Evolutionary conservation across 75 land plant species (phyloP).

Genomic region (Cupressus sempervirens): DNA sequence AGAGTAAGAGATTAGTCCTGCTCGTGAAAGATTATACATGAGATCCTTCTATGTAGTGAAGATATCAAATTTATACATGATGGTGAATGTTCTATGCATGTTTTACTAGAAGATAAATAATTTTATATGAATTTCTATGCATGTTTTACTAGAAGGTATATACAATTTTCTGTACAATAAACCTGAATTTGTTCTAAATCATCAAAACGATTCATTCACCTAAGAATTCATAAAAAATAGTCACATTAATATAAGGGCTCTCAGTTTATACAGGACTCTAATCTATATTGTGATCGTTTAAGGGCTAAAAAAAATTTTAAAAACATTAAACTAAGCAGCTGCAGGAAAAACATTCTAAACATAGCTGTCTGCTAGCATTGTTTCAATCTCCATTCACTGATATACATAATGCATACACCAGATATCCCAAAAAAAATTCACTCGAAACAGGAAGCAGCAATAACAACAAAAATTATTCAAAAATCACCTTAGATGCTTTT

Average conservation of each 20-base stretch:
- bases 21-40: not conserved
- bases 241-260: not conserved
- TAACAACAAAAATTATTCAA: not conserved
- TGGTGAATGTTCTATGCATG: not conserved
- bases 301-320: not conserved
- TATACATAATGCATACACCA: not conserved
- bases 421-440: not conserved
- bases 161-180: not conserved
- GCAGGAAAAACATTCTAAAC: not conserved
- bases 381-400: not conserved
- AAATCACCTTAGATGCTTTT: constrained; percentile 62
- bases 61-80: not conserved
- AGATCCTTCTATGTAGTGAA: not conserved
- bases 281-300: not conserved
- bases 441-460: not conserved
- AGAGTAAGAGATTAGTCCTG: not conserved
- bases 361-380: not conserved
- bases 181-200: not conserved
- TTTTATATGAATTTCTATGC: not conserved
- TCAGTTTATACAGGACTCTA: not conserved
- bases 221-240: too few species aligned
- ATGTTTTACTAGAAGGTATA: not conserved
- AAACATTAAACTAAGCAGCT: not conserved
- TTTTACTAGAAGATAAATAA: not conserved
- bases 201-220: not conserved